A percentile compares a stretch with the other conserved stretches of the same genome.
These are phyloP conservation scores for Pyrenophora seminiperda DNA, from an alignment of 2,329 filamentous ascomycete genomes.

Conservation along the genomic window DNA sequence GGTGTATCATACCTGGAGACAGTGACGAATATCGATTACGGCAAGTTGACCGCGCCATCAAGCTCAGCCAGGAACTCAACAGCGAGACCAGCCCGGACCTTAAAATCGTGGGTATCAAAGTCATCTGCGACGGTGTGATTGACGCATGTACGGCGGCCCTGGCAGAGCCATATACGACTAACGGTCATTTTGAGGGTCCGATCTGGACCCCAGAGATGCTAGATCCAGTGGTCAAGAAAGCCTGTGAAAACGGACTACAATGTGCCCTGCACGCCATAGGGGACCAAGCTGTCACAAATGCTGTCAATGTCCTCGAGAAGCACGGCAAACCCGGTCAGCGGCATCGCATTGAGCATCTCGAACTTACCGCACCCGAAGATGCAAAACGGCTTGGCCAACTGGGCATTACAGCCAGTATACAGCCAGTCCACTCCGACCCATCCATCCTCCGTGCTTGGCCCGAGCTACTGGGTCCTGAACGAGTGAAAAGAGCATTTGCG, in stretches of 20 bases:
- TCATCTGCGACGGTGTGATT: slow-evolving; percentile 69
- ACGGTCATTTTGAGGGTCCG: slow-evolving; percentile 54
- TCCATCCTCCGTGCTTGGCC: slow-evolving; percentile 67
- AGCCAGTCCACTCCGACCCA: slow-evolving; percentile 88
- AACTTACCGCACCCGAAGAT: slow-evolving; percentile 62
- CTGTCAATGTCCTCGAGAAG: slow-evolving; percentile 60
- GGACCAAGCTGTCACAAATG: slow-evolving; percentile 62
- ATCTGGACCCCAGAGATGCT: slow-evolving; percentile 63
- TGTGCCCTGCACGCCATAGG: slow-evolving; percentile 70
- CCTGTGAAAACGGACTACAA: slow-evolving; percentile 61
- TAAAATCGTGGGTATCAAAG: slow-evolving; percentile 65
- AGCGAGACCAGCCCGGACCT: slow-evolving; percentile 53
- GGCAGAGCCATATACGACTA: slow-evolving; percentile 61
- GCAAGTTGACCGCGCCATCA: slow-evolving; percentile 59
- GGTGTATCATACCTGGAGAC: slow-evolving; percentile 58
- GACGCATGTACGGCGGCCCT: slow-evolving; percentile 69
- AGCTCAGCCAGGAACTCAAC: slow-evolving; percentile 55
- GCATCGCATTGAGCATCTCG: slow-evolving; percentile 69
- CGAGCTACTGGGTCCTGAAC: slow-evolving; percentile 58
- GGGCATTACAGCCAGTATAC: slow-evolving; percentile 82
- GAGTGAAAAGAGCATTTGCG: slow-evolving; percentile 65
- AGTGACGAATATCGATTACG: slow-evolving; percentile 53
- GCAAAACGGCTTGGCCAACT: slow-evolving; percentile 61
- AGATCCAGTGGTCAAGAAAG: slow-evolving; percentile 59
- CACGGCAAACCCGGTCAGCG: slow-evolving; percentile 54